Percentiles rank a stretch among this genome's conserved stretches.
Conservation (phyloP, 2,329 filamentous ascomycete species). For the Chrysoporthe puriensis region DNA sequence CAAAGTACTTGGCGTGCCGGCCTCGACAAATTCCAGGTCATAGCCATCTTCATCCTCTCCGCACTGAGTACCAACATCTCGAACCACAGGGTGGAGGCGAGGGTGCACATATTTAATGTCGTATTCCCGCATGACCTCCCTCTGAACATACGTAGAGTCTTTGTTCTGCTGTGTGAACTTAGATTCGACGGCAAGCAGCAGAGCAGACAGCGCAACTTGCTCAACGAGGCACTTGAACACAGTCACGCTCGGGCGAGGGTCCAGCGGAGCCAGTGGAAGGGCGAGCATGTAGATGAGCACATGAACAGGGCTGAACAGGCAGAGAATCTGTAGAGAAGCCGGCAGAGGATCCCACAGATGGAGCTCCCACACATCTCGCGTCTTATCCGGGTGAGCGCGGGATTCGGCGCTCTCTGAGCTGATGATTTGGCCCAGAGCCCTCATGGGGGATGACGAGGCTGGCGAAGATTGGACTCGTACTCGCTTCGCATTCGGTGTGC, state of each 20-base stretch:
- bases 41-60: constrained; percentile 51
- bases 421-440: constrained; percentile 71
- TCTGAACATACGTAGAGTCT: constrained; percentile 82
- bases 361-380: constrained; percentile 92
- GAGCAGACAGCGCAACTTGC: constrained; percentile 72
- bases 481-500: constrained; percentile 83
- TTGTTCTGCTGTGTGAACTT: constrained; percentile 84
- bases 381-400: constrained; percentile 79
- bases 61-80: constrained; percentile 80
- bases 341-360: constrained; percentile 92
- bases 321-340: constrained; percentile 79
- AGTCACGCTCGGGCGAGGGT: constrained; percentile 82
- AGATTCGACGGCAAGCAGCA: constrained; percentile 74
- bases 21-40: constrained; percentile 49
- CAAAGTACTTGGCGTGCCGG: constrained; percentile 60
- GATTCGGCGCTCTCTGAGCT: constrained; percentile 74
- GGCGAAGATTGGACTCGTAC: constrained; percentile 88
- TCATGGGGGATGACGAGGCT: constrained; percentile 75
- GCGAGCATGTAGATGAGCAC: constrained; percentile 89
- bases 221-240: constrained; percentile 82
- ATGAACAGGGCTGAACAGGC: constrained; percentile 91
- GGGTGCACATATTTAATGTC: constrained; percentile 95
- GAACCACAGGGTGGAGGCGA: constrained; percentile 77
- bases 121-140: constrained; percentile 93
- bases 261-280: constrained; percentile 74